These are phyloP conservation scores for Sporisorium reilianum DNA, from an alignment of 1,284 basidiomycete genomes.

Conservation along the genomic window DNA sequence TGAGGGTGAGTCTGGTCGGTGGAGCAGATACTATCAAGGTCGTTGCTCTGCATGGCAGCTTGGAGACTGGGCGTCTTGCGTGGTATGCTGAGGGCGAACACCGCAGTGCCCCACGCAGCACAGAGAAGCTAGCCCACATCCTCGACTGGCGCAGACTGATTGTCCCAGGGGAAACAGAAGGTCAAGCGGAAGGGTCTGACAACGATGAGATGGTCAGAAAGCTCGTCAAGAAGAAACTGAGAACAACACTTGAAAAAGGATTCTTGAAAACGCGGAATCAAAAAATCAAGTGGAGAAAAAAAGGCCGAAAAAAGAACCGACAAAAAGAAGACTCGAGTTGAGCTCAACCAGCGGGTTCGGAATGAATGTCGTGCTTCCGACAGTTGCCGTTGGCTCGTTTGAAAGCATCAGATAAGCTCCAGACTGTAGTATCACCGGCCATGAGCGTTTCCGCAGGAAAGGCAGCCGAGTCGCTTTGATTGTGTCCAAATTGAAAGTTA, in stretches of 20 bases:
- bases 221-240: not conserved
- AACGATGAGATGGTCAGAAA: not conserved
- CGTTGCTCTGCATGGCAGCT: not conserved
- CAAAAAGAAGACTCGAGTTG: not conserved
- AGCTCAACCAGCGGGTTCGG: not conserved
- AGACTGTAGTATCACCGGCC: no score
- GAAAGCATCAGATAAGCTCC: no score
- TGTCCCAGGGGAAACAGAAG: no score
- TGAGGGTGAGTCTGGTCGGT: not conserved
- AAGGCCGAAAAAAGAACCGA: slow-evolving; percentile 9
- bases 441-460: not conserved
- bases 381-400: not conserved
- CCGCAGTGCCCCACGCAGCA: not conserved
- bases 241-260: not conserved
- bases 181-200: not conserved
- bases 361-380: not conserved
- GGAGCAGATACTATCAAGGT: not conserved
- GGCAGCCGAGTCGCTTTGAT: not conserved
- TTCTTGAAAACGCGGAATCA: not conserved
- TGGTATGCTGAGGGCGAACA: not conserved
- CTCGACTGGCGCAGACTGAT: not conserved
- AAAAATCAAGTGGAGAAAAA: not conserved
- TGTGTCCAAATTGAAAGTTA: no score
- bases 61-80: not conserved
- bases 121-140: not conserved